These are phyloP conservation scores for Penicillium maclennaniae DNA, from an alignment of 495 filamentous ascomycete species.

Conservation along the genomic window DNA sequence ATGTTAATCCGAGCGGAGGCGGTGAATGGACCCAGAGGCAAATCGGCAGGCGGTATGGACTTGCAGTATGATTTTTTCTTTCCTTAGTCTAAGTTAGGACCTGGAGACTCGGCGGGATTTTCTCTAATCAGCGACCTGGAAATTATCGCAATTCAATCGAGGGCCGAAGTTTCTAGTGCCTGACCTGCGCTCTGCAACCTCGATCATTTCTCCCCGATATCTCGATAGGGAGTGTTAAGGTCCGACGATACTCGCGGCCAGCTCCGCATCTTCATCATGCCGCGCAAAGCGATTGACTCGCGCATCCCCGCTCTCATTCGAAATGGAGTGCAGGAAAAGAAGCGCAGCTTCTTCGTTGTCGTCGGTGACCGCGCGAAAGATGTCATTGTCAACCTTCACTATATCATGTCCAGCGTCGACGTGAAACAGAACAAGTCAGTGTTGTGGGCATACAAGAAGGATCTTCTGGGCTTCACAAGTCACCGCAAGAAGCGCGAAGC, in stretches of 20 bases:
- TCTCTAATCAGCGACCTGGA: constrained; percentile 6
- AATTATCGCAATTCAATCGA: not conserved
- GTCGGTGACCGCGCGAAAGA: constrained; percentile 96
- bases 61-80: constrained; percentile 29
- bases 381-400: constrained; percentile 92
- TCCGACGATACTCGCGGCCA: constrained; percentile 17
- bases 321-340: constrained; percentile 95
- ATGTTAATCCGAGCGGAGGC: constrained; percentile 4
- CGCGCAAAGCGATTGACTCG: constrained; percentile 68
- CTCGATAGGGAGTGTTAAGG: not conserved
- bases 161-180: not conserved
- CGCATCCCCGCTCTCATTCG: constrained; percentile 94
- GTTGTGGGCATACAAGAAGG: constrained; percentile 99
- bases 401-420: constrained; percentile 85
- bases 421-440: constrained; percentile 96
- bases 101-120: constrained; percentile 6
- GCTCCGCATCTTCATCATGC: constrained; percentile 39
- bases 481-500: constrained; percentile 96
- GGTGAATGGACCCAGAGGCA: not conserved
- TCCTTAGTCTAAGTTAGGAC: constrained; percentile 12
- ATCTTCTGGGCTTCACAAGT: constrained; percentile 89
- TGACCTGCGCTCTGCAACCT: not conserved
- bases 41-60: constrained; percentile 10
- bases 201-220: not conserved
- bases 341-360: constrained; percentile 94